Evolutionary conservation across 2,329 filamentous ascomycete species (phyloP), one percentile per base, ranked within the genome.

Genomic region (Metarhizium guizhouense): DNA sequence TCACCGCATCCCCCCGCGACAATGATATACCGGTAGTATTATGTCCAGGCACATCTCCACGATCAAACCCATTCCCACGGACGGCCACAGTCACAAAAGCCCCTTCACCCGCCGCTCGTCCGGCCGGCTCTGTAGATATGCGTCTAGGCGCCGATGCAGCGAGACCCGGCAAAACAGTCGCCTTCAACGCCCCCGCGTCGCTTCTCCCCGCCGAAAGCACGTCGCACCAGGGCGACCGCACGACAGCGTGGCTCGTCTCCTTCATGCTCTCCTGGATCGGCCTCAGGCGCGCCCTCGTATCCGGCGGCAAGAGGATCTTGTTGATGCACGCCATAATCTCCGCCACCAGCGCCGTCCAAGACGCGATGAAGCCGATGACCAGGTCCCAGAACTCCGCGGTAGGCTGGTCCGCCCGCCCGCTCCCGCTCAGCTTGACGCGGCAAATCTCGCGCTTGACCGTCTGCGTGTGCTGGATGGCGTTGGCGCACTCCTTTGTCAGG

Each of bases 31-130:
- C 25, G 4, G 25, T 1, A 25, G 1, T 25, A 25, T 1, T 4
- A 25, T 4, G 25, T 25, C 25, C 25, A 45, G 25, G 47, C 52
- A 4, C 52, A 56, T 16, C 55, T 59, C 70, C 2, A 60, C 58
- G 25, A 58, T 64, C 8, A 56, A 53, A 14, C 62, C 67, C 2
- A 60, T 68, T 1, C 69, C 57, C 50, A 58, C 60, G 10, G 61
- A 60, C 6, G 61, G 64, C 5, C 68, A 69, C 0, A 61, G 63
- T 1, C 64, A 68, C 45, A 57, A 65, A 2, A 64, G 65, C 2
- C 70, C 69, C 2, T 58, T 72, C 2, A 66, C 68, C 32, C 7
- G 32, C 32, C 13, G 38, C 38, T 16, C 38, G 38, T 25, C 25
- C 25, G 4, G 25, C 25, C 32, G 5, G 1, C 32, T 11, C 32